Conservation (phyloP, 371 early-diverging fungal genomes). For the Zopfochytrium polystomum region DNA sequence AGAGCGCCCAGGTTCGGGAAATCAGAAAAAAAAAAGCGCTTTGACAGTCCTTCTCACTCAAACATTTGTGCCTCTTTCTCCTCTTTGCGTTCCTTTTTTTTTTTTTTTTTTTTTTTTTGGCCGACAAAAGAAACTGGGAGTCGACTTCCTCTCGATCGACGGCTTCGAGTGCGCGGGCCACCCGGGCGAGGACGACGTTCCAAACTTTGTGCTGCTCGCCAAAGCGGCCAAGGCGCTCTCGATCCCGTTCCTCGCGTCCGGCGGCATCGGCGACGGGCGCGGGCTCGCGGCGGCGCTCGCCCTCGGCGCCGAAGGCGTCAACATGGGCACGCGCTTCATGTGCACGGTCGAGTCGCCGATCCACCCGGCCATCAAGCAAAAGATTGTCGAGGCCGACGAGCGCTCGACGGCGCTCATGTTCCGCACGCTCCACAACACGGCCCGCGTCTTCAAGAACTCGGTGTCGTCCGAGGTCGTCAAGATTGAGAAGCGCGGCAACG, state of each 20-base stretch:
- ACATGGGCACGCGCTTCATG: slow-evolving; percentile 83
- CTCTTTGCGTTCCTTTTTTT: too few relatives aligned
- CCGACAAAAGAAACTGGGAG: slow-evolving; percentile 35
- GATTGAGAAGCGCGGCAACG: slow-evolving; percentile 54
- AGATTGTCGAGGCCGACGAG: slow-evolving; percentile 68
- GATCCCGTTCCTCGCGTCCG: slow-evolving; percentile 72
- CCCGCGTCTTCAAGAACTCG: slow-evolving; percentile 63
- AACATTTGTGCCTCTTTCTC: too few relatives aligned
- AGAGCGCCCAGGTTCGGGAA: slow-evolving; percentile 66
- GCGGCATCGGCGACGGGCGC: slow-evolving; percentile 72
- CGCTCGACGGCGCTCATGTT: slow-evolving; percentile 68
- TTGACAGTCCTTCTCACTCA: too few relatives aligned
- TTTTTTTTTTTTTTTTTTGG: too few relatives aligned
- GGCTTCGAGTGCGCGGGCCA: slow-evolving; percentile 84
- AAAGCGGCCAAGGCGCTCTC: slow-evolving; percentile 62
- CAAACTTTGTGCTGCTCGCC: slow-evolving; percentile 69
- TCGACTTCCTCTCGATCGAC: slow-evolving; percentile 63
- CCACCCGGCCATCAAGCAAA: slow-evolving; percentile 70
- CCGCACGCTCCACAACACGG: slow-evolving; percentile 75
- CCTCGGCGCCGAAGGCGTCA: slow-evolving; percentile 71
- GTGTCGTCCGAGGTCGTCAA: slow-evolving; percentile 65
- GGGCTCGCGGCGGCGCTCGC: slow-evolving; percentile 70
- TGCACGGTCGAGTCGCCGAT: slow-evolving; percentile 72
- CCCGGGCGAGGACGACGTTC: slow-evolving; percentile 79
- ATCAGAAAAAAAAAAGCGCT: slow-evolving; percentile 5